Evolutionary conservation across 2,329 filamentous ascomycete genomes (phyloP), one percentile per base, ranked within the genome.

Genomic region (Penicillium sp.): DNA sequence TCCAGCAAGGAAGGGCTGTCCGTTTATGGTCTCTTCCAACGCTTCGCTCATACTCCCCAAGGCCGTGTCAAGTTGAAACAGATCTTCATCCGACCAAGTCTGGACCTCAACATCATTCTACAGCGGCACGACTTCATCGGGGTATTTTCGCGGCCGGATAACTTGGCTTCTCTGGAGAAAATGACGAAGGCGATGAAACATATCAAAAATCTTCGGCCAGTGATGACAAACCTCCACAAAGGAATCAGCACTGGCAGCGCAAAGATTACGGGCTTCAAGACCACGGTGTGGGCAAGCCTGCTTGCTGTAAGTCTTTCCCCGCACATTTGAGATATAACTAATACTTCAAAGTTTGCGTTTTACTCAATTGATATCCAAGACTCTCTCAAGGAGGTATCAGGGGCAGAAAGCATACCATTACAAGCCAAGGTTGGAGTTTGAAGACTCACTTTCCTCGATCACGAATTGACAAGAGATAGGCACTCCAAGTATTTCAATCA

Each of bases 1-100:
- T 86, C 83, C 17, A 81, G 83, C 1, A 96, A 93, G 68, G 91
- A 96, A 73, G 88, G 85, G 13, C 78, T 94, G 1, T 97, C 90
- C 0, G 75, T 96, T 0, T 96, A 89, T 68, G 92, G 90, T 0
- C 75, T 97, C 0, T 95, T 97, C 55, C 84, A 88, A 51, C 79
- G 84, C 49, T 76, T 94, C 24, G 85, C 88, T 21, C 82, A 82
- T 49, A 97, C 91, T 3, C 81, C 88, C 1, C 91, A 97, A 68
- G 94, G 94, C 0, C 90, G 85, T 60, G 66, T 76, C 21, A 80
- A 82, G 36, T 78, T 99, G 4, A 86, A 89, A n/a, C 87, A 90
- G 61, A 82, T 89, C 45, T 94, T 99, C 59, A 75, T 97, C 7
- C 85, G 89, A 0, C 94, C 94, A 18, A 90, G 85, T 24, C 77